Base-by-base conservation (phyloP, 148 eudicot species). In the Silene uniflora region DNA sequence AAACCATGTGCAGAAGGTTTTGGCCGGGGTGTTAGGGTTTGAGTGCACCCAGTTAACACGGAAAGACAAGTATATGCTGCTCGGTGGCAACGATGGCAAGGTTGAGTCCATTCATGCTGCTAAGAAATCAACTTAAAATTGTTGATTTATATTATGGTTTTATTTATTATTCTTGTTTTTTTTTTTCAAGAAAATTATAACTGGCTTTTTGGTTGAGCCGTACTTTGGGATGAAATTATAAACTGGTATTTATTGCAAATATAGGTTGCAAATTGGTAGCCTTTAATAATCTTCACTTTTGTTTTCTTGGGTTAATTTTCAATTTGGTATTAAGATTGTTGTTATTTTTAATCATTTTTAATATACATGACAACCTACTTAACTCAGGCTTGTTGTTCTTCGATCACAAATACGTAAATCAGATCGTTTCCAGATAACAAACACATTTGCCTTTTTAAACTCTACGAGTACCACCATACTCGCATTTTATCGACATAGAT, bases 41-140 rank as follows among this genome's bases (percentile, higher is more conserved):
- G 97, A 96, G 83, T 89, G 97, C 84, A 96, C 99, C 32, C 92
- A 96, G 39, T 76, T 91, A 84, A 96, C 99, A 5, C 79, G 99
- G 84, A 96, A 96, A 83, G 99, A 96, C 70, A 96, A 96, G 86
- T 92, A 92, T 62, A 75, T 95, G 94, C 62, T 95, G 77, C 89
- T 95, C 35, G 99, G 99, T 72, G 91, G 92, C 16, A 95, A 95
- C 73, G 99, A 95, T 81, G 99, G 99, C 75, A 92, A 91, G 81
- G 98, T 95, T 71, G 99, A 95, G 61, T 95, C 99, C 22, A 95
- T 95, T 83, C 78, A 87, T 68, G 81, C 62, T 55, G 84, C 83
- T 81, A 85, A 83, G 27, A 81, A 87, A 62, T 75, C 83, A 12
- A 14, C 74, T 29, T 84, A 72, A 18, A 27, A 35, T 59, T 27